A percentile compares a stretch with the other conserved stretches of the same genome.
phyloP scores from a whole-genome alignment of 2,329 filamentous ascomycete genomes.

The Epichloe glyceriae region DNA sequence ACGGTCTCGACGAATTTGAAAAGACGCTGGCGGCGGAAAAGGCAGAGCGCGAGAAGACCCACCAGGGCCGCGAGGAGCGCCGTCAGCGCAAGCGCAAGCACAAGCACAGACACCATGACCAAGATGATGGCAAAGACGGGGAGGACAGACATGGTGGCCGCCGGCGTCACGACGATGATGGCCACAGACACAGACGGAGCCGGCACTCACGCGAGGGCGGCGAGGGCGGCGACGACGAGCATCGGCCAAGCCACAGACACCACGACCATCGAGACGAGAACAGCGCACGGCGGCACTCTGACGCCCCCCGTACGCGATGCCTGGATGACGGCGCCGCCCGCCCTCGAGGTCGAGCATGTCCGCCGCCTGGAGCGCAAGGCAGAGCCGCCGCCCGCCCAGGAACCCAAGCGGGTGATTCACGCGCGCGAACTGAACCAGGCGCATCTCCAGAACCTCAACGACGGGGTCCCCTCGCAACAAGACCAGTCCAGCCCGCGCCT shows the following conservation, averaged over 20 bases:
- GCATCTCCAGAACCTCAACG: conserved; percentile 43
- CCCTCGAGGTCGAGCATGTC: conserved; percentile 73
- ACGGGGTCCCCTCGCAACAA: conserved; percentile 22
- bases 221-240: conserved; percentile 20
- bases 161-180: conserved; percentile 19
- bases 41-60: conserved; percentile 34
- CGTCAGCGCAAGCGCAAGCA: conserved; percentile 33
- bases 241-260: conserved; percentile 25
- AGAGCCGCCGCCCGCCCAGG: conserved; percentile 39
- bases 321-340: conserved; percentile 88
- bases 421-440: conserved; percentile 64
- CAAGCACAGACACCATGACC: conserved; percentile 32
- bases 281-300: conserved; percentile 37
- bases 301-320: conserved; percentile 58
- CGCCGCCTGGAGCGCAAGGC: conserved; percentile 42
- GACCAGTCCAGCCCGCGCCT: background rate
- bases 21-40: conserved; percentile 58
- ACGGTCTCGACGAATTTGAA: conserved; percentile 61
- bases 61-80: conserved; percentile 32
- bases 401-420: conserved; percentile 61
- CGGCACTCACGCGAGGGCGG: conserved; percentile 36
- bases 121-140: conserved; percentile 20
- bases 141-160: conserved; percentile 20
- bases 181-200: conserved; percentile 50
- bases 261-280: conserved; percentile 27